Evolutionary conservation across 108 stramenopile genomes (phyloP).

Genomic region (Phaeodactylum tricornutum): DNA sequence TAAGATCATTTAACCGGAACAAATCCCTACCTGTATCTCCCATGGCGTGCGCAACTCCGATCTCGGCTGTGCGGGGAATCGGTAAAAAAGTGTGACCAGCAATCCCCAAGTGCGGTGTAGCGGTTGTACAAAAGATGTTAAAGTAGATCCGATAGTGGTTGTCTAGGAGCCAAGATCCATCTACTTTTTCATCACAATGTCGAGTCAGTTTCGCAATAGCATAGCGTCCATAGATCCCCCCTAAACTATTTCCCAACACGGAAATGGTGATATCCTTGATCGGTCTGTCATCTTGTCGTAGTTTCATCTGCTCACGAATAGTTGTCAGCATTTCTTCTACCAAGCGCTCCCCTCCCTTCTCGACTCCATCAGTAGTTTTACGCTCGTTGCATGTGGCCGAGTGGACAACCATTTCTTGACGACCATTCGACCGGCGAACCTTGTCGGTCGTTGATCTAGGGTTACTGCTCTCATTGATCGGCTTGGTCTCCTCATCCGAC

Average conservation of each 20-base stretch:
- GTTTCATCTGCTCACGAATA: conserved; percentile 36
- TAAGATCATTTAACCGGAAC: conserved; percentile 10
- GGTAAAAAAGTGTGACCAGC: conserved; percentile 67
- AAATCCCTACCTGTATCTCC: conserved; percentile 13
- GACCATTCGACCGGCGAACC: too few species aligned
- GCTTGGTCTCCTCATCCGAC: background rate
- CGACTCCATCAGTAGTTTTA: conserved; percentile 70
- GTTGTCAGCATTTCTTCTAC: conserved; percentile 55
- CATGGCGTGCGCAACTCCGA: conserved; percentile 34
- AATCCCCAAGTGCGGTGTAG: conserved; percentile 76
- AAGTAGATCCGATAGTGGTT: conserved; percentile 33
- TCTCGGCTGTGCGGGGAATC: conserved; percentile 49
- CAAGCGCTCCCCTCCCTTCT: conserved; percentile 61
- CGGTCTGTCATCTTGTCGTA: conserved; percentile 8
- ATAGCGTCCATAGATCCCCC: conserved; percentile 75
- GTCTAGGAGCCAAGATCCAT: conserved; percentile 15
- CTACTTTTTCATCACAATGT: background rate
- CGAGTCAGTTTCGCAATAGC: conserved; percentile 52
- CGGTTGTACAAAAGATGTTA: conserved; percentile 79
- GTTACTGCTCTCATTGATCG: background rate
- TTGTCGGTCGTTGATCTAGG: too few species aligned
- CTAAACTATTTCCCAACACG: conserved; percentile 76
- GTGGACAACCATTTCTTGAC: conserved; percentile 52
- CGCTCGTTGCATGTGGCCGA: conserved; percentile 58
- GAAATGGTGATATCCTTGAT: conserved; percentile 52